phyloP scores from a whole-genome alignment of 352 stramenopile genomes.

The Pythium angustatum region DNA sequence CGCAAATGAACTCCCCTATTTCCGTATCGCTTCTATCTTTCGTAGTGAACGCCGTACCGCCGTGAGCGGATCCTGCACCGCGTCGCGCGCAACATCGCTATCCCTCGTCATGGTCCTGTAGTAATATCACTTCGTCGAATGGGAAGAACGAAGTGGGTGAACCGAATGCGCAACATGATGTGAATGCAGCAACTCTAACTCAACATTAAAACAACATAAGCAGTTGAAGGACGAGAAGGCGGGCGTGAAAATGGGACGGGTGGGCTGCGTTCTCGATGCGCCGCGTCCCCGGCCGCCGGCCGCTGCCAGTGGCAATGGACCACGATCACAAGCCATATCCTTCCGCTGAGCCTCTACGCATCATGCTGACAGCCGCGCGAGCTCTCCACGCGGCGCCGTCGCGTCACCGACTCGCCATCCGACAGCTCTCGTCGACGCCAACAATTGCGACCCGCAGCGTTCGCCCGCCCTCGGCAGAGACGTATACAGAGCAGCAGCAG shows the following conservation, averaged over 20 bases:
- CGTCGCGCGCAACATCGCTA: neutral
- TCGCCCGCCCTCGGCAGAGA: constrained; percentile 14
- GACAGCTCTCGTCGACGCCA: constrained; percentile 1
- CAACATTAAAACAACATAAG: constrained; percentile 11
- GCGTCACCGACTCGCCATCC: neutral
- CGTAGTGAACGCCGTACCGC: no score
- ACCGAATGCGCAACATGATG: neutral
- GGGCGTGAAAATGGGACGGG: constrained; percentile 7
- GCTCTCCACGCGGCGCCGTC: no score
- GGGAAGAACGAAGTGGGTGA: no score
- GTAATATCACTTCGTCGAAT: no score
- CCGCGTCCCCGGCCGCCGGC: no score
- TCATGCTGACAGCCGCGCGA: no score
- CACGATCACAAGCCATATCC: no score
- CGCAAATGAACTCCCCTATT: no score
- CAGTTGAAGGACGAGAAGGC: neutral
- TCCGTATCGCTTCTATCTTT: no score
- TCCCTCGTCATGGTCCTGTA: neutral
- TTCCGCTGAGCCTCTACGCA: no score
- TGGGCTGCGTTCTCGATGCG: neutral
- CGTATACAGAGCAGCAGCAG: constrained; percentile 87
- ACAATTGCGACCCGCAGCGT: constrained; percentile 8
- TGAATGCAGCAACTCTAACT: neutral
- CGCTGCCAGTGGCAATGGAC: no score
- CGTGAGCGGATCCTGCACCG: constrained; percentile 26